These are phyloP conservation scores for Sugiyamaella sp. DNA, from an alignment of 1,139 yeast genomes.

Conservation along the genomic window DNA sequence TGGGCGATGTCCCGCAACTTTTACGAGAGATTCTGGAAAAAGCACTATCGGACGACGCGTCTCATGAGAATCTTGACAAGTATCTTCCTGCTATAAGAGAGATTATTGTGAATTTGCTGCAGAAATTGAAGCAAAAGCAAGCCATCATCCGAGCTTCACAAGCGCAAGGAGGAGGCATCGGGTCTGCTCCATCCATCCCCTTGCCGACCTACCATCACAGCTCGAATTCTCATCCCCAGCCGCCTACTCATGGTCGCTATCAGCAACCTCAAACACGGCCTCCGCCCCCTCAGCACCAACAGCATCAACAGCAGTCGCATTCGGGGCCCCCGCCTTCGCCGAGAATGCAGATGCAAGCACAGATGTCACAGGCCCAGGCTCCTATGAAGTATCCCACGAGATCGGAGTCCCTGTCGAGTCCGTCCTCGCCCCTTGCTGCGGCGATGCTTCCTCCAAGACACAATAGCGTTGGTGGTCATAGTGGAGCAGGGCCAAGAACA, in stretches of 20 bases:
- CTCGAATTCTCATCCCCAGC: constrained; percentile 15
- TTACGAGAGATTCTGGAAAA: constrained; percentile 79
- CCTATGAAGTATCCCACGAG: constrained; percentile 24
- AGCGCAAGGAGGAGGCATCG: background rate
- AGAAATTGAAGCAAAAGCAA: constrained; percentile 81
- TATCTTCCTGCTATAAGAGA: constrained; percentile 86
- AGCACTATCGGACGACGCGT: constrained; percentile 83
- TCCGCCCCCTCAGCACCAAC: background rate
- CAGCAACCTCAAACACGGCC: constrained; percentile 20
- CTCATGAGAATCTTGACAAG: constrained; percentile 77
- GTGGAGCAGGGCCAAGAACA: background rate
- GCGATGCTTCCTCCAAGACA: constrained; percentile 20
- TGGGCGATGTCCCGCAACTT: constrained; percentile 77
- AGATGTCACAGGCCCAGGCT: background rate
- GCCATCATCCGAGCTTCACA: constrained; percentile 28
- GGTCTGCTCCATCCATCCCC: constrained; percentile 10
- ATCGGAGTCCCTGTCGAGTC: constrained; percentile 24
- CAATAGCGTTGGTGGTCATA: constrained; percentile 19
- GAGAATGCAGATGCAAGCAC: constrained; percentile 1
- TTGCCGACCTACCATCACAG: constrained; percentile 3
- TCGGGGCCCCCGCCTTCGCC: constrained; percentile 14
- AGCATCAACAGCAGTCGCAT: constrained; percentile 16
- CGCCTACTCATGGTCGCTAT: constrained; percentile 24
- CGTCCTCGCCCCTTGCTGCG: constrained; percentile 16
- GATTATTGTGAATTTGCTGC: constrained; percentile 79